Evolutionary conservation across 2,329 filamentous ascomycete genomes (phyloP), one percentile per base, ranked within the genome.

Genomic region (Ceratocystis harringtonii): DNA sequence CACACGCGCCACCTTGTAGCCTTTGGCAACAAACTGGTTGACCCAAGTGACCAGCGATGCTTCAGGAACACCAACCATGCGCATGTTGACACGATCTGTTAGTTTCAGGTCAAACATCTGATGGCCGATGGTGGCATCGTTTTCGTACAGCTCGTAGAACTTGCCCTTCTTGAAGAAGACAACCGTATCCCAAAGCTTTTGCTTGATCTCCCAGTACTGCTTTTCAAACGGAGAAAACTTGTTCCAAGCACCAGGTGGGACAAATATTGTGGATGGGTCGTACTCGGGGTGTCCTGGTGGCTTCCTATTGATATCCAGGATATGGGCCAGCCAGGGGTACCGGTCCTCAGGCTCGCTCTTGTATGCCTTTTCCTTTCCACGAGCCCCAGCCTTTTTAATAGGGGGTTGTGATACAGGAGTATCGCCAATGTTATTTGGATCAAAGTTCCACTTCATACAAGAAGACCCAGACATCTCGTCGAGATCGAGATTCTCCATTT

Each of bases 131-230:
- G 92, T 96, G 4, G 94, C 94, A 75, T 99, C 94, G 68, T 96
- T 96, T 74, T 99, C 94, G 72, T 97, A 99, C 0, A 99, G 81
- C 74, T 99, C 94, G 73, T 96, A 99, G 75, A 99, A 99, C 72
- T 99, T 99, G 72, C 94, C 94, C 79, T 99, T 99, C 76, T 97
- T 99, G 85, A 99, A 99, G 76, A 99, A 99, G 17, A 99, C 92
- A 58, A 99, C 87, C 0, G 92, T 96, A 70, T 96, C 91, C 89
- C 90, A 97, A 69, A 95, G 89, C 71, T 96, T 96, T 74, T 92
- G 89, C 77, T 99, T 99, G 75, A 99, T 97, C 72, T 95, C 90
- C 94, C 94, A 99, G 74, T 99, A 99, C 73, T 99, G 94, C 74
- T 91, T 95, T 76, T 99, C 94, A 69, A 99, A 99, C 0, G 92